Percentiles rank a stretch among this genome's conserved stretches.
Evolutionary conservation across 2,329 filamentous ascomycete genomes (phyloP).

Genomic region (Mariannaea sp.): DNA sequence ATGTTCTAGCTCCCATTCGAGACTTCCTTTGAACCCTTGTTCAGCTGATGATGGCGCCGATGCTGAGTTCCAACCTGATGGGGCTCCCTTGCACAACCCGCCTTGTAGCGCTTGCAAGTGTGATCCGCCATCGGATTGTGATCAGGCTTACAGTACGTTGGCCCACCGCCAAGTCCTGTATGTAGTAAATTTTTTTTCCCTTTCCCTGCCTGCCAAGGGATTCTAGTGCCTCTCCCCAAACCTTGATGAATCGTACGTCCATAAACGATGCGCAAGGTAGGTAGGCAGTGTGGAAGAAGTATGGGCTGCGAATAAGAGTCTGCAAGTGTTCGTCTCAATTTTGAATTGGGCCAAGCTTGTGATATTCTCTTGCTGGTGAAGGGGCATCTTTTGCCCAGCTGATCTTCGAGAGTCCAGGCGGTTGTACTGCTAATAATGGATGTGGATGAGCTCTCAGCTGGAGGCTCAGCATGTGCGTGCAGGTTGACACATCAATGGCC

Average conservation of each 20-base stretch:
- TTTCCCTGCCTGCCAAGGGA: background rate
- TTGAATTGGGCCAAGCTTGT: conserved; percentile 16
- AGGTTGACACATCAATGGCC: too few relatives aligned
- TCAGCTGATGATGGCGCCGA: conserved; percentile 33
- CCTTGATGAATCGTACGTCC: background rate
- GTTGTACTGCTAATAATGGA: too few relatives aligned
- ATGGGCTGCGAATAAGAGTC: too few relatives aligned
- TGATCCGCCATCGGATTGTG: conserved; percentile 15
- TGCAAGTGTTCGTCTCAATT: conserved; percentile 14
- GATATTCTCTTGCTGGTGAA: too few relatives aligned
- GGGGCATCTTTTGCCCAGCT: conserved; percentile 2
- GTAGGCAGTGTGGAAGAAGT: too few relatives aligned
- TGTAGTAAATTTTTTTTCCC: background rate
- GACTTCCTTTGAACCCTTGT: conserved; percentile 30
- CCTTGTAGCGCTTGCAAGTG: background rate
- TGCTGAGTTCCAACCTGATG: conserved; percentile 21
- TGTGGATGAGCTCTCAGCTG: conserved; percentile 15
- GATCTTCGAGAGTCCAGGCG: conserved; percentile 24
- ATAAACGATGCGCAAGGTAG: conserved; percentile 18
- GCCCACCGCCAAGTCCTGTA: conserved; percentile 25
- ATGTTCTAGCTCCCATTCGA: conserved; percentile 17
- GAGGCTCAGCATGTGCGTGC: conserved; percentile 11
- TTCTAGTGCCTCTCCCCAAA: background rate
- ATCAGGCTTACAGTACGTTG: conserved; percentile 23
- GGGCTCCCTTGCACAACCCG: conserved; percentile 25